phyloP scores from a whole-genome alignment of 768 basidiomycete genomes.

The Hericium erinaceus region DNA sequence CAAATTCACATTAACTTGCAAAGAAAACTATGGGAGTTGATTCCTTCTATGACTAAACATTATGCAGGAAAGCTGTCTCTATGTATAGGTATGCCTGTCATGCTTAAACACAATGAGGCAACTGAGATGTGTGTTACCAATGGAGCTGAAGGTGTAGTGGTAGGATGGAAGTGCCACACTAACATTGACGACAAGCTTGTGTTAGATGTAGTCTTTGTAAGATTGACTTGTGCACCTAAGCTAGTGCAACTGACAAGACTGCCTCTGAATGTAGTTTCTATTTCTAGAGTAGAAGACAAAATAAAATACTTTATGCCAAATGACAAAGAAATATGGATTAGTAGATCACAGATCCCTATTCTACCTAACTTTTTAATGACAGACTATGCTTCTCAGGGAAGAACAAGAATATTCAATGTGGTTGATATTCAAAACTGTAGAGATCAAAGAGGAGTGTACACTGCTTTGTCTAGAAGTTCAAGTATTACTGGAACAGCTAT shows the following conservation, averaged over 20 bases:
- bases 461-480: slow-evolving; percentile 14
- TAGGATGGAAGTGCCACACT: slow-evolving; percentile 4
- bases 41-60: slow-evolving; percentile 10
- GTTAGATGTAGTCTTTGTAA: slow-evolving; percentile 10
- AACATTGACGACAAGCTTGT: not conserved
- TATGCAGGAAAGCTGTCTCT: slow-evolving; percentile 13
- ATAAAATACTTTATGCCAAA: slow-evolving; percentile 6
- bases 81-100: slow-evolving; percentile 17
- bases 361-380: slow-evolving; percentile 19
- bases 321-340: not conserved
- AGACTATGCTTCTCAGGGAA: slow-evolving; percentile 17
- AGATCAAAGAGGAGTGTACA: slow-evolving; percentile 14
- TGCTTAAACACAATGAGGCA: slow-evolving; percentile 16
- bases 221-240: slow-evolving; percentile 5
- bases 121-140: slow-evolving; percentile 19
- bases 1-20: not conserved
- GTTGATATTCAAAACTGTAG: slow-evolving; percentile 10
- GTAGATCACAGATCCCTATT: slow-evolving; percentile 8
- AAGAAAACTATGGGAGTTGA: slow-evolving; percentile 16
- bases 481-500: slow-evolving; percentile 10
- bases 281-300: not conserved
- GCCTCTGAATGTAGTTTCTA: slow-evolving; percentile 14
- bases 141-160: slow-evolving; percentile 15
- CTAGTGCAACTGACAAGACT: slow-evolving; percentile 7
- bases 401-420: slow-evolving; percentile 12